Conservation (phyloP, 139 green algal species). For the Coccomyxa sp. region DNA sequence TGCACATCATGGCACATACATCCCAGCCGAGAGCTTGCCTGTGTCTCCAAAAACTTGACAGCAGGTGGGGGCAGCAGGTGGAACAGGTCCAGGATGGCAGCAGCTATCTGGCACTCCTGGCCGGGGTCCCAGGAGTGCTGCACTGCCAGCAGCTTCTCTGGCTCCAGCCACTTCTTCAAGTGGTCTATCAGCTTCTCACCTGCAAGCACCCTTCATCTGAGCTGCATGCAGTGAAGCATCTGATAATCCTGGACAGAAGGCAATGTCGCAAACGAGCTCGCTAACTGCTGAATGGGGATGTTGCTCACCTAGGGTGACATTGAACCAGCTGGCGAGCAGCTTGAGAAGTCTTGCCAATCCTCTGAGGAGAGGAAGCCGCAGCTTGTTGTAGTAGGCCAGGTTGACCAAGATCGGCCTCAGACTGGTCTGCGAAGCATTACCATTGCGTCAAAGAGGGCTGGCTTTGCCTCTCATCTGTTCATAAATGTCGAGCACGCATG, state of each 20-base stretch:
- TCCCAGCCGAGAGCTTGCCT: too few relatives aligned
- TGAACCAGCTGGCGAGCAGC: slow-evolving; percentile 90
- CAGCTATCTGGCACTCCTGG: slow-evolving; percentile 83
- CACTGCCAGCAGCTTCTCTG: slow-evolving; percentile 25
- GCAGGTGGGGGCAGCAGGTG: slow-evolving; percentile 85
- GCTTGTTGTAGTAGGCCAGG: slow-evolving; percentile 73
- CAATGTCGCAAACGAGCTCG: background rate
- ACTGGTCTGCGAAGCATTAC: slow-evolving; percentile 41
- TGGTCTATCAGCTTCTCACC: slow-evolving; percentile 94
- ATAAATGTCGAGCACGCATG: too few relatives aligned
- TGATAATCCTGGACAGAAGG: background rate
- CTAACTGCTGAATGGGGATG: background rate
- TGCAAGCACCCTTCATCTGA: background rate
- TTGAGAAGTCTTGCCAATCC: slow-evolving; percentile 70
- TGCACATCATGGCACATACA: background rate
- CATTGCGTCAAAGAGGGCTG: background rate
- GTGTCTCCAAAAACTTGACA: slow-evolving; percentile 83
- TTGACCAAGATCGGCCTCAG: slow-evolving; percentile 87
- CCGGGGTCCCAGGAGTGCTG: slow-evolving; percentile 42
- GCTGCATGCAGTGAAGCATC: background rate
- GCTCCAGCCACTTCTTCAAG: slow-evolving; percentile 85
- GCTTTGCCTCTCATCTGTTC: too few relatives aligned
- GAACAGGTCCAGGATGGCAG: slow-evolving; percentile 91
- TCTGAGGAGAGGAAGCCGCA: slow-evolving; percentile 60
- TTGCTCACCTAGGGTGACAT: slow-evolving; percentile 70